A percentile compares a stretch with the other conserved stretches of the same genome.
These are phyloP conservation scores for Suillus occidentalis DNA, from an alignment of 768 basidiomycete genomes.

Conservation along the genomic window DNA sequence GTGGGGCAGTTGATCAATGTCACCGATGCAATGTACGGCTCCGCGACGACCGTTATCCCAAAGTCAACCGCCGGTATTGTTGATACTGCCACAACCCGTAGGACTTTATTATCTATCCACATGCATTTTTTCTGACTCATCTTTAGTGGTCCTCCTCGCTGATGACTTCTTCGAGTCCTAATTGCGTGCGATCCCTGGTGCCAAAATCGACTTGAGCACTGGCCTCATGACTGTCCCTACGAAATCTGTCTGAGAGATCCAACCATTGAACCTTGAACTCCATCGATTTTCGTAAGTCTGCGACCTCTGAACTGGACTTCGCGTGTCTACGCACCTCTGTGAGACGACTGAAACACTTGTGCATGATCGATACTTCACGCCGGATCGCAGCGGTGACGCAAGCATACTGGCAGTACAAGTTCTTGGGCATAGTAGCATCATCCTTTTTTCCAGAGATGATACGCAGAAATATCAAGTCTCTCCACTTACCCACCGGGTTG, in stretches of 20 bases:
- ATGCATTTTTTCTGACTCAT: neutral
- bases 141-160: slow-evolving; percentile 13
- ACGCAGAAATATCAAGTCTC: no score
- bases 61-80: slow-evolving; percentile 20
- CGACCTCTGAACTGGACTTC: no score
- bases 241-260: slow-evolving; percentile 1
- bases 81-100: slow-evolving; percentile 21
- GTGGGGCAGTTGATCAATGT: no score
- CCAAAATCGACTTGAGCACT: neutral
- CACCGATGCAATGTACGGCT: slow-evolving; percentile 7
- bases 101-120: neutral
- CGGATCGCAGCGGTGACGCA: no score
- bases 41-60: slow-evolving; percentile 8
- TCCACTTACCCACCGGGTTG: no score
- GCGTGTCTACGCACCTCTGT: no score
- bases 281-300: no score
- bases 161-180: slow-evolving; percentile 7
- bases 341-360: no score
- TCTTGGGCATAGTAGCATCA: no score
- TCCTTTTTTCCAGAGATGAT: no score
- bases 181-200: slow-evolving; percentile 3
- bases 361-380: no score
- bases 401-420: no score
- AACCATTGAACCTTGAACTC: slow-evolving; percentile 10
- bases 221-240: slow-evolving; percentile 4